Percentiles rank a stretch among this genome's conserved stretches.
Conservation (phyloP, 257 asterid genomes). For the Rehmannia glutinosa region DNA sequence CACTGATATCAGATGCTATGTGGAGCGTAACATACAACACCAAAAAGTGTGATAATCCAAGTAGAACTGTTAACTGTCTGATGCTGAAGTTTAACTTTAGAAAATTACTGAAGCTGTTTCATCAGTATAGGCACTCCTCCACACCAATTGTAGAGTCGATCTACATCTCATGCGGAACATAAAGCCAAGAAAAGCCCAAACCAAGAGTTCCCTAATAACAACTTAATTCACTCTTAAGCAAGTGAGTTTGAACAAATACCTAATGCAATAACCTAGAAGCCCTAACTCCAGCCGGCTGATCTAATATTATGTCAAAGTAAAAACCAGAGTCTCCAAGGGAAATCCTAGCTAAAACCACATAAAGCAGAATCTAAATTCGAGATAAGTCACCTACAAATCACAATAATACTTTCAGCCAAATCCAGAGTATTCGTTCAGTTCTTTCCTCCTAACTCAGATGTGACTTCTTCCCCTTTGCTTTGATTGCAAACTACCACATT, state of each 20-base stretch:
- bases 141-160: background rate
- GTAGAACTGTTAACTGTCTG: background rate
- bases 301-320: background rate
- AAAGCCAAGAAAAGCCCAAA: background rate
- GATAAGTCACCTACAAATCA: background rate
- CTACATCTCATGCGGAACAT: background rate
- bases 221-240: background rate
- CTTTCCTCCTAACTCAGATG: background rate
- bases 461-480: background rate
- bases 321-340: background rate
- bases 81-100: background rate
- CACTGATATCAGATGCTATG: too few species aligned
- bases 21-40: too few species aligned
- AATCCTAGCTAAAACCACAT: too few species aligned
- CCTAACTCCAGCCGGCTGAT: background rate
- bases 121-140: background rate
- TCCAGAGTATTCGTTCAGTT: too few species aligned
- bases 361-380: background rate
- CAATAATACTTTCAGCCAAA: background rate
- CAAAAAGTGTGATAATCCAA: too few species aligned
- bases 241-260: background rate
- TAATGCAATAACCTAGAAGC: background rate
- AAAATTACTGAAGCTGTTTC: background rate
- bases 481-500: background rate
- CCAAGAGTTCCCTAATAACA: background rate